phyloP scores from a whole-genome alignment of 1,284 basidiomycete species.

The Malassezia sp. region DNA sequence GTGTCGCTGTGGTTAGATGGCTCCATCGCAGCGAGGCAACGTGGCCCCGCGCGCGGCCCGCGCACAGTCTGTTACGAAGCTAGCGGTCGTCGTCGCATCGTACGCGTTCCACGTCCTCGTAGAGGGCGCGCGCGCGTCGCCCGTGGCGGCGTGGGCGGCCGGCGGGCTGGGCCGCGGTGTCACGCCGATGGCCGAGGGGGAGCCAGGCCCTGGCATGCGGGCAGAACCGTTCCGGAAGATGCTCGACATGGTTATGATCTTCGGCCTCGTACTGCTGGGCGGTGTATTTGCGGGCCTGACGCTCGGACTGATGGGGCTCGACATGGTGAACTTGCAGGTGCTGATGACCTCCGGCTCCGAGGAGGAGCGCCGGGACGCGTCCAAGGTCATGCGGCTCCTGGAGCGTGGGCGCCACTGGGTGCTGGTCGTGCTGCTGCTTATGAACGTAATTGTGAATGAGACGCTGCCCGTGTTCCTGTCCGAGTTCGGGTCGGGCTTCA shows the following conservation, averaged over 20 bases:
- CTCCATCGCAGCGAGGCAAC: no score
- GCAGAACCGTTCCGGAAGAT: not conserved
- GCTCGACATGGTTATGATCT: constrained; percentile 10
- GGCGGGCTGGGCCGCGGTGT: not conserved
- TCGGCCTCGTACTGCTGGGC: constrained; percentile 37
- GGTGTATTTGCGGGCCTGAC: constrained; percentile 57
- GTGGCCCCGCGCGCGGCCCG: not conserved
- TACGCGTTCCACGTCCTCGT: constrained; percentile 6
- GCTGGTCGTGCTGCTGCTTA: constrained; percentile 65
- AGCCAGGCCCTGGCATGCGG: not conserved
- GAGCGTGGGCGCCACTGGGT: constrained; percentile 83
- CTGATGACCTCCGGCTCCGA: constrained; percentile 68
- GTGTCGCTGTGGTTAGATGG: not conserved
- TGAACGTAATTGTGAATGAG: constrained; percentile 64
- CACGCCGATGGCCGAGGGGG: not conserved
- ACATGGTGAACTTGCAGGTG: constrained; percentile 80
- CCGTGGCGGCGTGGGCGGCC: not conserved
- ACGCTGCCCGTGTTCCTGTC: constrained; percentile 48
- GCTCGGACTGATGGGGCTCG: constrained; percentile 84
- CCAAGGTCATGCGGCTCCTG: constrained; percentile 56
- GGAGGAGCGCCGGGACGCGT: constrained; percentile 48
- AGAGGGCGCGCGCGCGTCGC: constrained; percentile 8
- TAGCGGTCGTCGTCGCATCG: constrained; percentile 1
- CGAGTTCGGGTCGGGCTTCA: constrained; percentile 35
- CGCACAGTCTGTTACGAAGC: not conserved